Evolutionary conservation across 1,139 yeast genomes (phyloP).

Genomic region (Sugiyamaella sp.): DNA sequence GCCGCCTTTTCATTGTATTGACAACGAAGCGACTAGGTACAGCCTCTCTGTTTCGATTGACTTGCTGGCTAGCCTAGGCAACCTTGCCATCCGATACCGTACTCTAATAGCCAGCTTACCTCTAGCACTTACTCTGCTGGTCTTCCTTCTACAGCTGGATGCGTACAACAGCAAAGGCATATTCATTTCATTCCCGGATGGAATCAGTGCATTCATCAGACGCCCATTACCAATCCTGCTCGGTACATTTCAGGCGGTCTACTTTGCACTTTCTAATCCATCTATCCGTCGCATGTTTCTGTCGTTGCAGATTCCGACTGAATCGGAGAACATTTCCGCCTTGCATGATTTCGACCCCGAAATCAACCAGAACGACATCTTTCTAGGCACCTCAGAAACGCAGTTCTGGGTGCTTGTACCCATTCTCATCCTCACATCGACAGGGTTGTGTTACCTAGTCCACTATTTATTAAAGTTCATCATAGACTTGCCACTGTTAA

Average conservation of each 20-base stretch:
- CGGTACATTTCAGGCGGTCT: constrained; percentile 25
- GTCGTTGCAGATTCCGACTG: constrained; percentile 33
- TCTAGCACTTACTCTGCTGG: constrained; percentile 34
- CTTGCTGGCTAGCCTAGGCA: constrained; percentile 42
- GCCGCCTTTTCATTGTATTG: constrained; percentile 25
- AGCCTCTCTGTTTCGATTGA: constrained; percentile 38
- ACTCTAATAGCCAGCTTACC: constrained; percentile 41
- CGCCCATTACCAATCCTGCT: constrained; percentile 24
- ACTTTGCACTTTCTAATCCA: constrained; percentile 28
- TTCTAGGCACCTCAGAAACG: constrained; percentile 62
- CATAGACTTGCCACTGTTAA: constrained; percentile 3
- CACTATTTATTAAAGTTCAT: constrained; percentile 33
- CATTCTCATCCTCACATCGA: constrained; percentile 53
- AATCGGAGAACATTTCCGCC: constrained; percentile 26
- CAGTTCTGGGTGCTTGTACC: constrained; percentile 56
- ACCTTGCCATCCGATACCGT: constrained; percentile 42
- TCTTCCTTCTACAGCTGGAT: constrained; percentile 35
- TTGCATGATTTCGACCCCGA: constrained; percentile 28
- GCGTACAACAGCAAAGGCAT: constrained; percentile 37
- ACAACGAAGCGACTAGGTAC: constrained; percentile 29
- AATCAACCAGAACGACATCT: constrained; percentile 47
- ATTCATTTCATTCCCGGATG: constrained; percentile 57
- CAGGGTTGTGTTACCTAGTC: constrained; percentile 48
- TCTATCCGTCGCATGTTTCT: constrained; percentile 28
- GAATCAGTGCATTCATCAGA: constrained; percentile 44